A percentile compares a stretch with the other conserved stretches of the same genome.
Evolutionary conservation across 768 basidiomycete genomes (phyloP).

Genomic region (Harrya chromipes): DNA sequence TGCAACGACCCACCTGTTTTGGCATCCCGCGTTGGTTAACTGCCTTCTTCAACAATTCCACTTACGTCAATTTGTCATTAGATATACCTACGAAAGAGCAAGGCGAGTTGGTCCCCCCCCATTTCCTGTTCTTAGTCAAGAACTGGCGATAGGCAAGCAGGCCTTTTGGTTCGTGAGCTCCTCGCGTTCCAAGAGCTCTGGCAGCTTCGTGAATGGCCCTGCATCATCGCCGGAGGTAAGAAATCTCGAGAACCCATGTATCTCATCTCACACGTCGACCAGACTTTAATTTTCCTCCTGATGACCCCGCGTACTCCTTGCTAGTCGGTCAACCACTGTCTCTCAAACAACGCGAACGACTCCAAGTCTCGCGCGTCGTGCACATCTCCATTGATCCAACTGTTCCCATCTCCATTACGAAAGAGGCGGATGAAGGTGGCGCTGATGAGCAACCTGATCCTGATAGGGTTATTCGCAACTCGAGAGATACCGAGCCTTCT

Average conservation of each 20-base stretch:
- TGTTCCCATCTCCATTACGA: conserved; percentile 32
- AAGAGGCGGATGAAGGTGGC: conserved; percentile 36
- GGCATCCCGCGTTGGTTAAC: conserved; percentile 77
- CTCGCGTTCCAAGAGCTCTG: conserved; percentile 49
- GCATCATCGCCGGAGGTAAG: conserved; percentile 79
- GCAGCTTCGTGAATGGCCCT: conserved; percentile 60
- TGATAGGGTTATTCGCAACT: conserved; percentile 69
- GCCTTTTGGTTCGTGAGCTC: conserved; percentile 68
- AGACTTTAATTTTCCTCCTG: conserved; percentile 92
- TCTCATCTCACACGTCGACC: not conserved
- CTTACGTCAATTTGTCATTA: conserved; percentile 3
- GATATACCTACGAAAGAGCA: conserved; percentile 74
- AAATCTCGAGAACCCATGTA: not conserved
- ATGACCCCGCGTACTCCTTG: conserved; percentile 79
- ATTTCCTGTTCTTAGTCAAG: not conserved
- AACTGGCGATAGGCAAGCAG: conserved; percentile 58
- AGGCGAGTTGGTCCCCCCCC: conserved; percentile 46
- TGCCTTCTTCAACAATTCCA: not conserved
- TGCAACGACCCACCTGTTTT: conserved; percentile 92
- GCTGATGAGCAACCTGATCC: conserved; percentile 49
- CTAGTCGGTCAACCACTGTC: conserved; percentile 61
- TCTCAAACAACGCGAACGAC: conserved; percentile 45
- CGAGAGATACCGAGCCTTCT: conserved; percentile 50
- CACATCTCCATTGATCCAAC: conserved; percentile 67
- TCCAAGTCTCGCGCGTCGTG: conserved; percentile 67